Evolutionary conservation across 2,329 filamentous ascomycete genomes (phyloP), one percentile per base, ranked within the genome.

Genomic region (Cryoendolithus antarcticus): DNA sequence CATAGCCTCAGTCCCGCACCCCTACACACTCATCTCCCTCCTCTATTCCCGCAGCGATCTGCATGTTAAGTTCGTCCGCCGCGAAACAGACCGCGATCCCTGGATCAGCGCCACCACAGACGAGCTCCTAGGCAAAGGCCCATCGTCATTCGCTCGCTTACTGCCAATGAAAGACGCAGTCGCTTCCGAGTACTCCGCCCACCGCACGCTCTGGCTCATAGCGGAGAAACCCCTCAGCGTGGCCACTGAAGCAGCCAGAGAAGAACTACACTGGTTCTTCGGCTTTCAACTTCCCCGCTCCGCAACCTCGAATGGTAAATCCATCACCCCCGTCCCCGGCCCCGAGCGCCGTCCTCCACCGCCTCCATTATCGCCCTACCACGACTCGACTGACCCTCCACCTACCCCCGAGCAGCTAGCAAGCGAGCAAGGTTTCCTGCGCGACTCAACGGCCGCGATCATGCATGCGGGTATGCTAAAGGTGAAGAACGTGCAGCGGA

Each of bases 1-100:
- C 2, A 83, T 98, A 46, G 86, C 82, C 43, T 83, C 79, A 1
- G 80, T 96, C 9, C 89, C 89, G 0, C 91, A 98, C 57, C 91
- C 91, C 0, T 93, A 86, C 66, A 95, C 88, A 1, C 69, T 86
- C 32, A 73, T 78, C 39, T 74, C 77, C 9, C 66, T 96, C 11
- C 70, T 76, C 42, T 71, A 76, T 46, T 44, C 49, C 11, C 54
- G 76, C 42, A 63, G 66, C 38, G 64, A 55, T 7, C 43, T 69
- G 33, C 57, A 63, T 39, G 46, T 54, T 6, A 55, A 53, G 15
- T 69, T 65, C 52, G 52, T 70, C n/a, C 63, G 66, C 36, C 69
- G 74, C 31, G 69, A 75, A 2, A 79, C 82, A 1, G 63, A 70
- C 24, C 83, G 88, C 19, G 86, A 98, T 58, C 63, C 72, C 2